Evolutionary conservation across 495 filamentous ascomycete species (phyloP).

Genomic region (Hypoxylon rickii): DNA sequence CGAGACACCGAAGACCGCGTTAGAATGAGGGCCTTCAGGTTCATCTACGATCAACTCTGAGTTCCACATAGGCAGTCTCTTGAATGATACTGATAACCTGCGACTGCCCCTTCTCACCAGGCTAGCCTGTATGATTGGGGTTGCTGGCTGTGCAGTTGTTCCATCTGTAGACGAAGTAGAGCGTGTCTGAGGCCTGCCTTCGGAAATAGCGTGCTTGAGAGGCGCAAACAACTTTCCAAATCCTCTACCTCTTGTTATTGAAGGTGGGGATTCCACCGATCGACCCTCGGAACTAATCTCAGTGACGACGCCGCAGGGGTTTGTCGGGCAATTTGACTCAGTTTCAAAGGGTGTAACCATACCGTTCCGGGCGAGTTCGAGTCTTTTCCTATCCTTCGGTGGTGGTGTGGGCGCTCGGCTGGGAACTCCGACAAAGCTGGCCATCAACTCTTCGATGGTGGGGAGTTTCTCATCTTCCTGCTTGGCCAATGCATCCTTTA

Average conservation of each 20-base stretch:
- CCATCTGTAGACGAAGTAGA: constrained; percentile 21
- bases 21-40: constrained; percentile 12
- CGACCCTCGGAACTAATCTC: constrained; percentile 27
- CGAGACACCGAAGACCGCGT: constrained; percentile 45
- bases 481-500: neutral
- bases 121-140: constrained; percentile 36
- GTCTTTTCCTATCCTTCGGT: constrained; percentile 41
- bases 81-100: constrained; percentile 42
- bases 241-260: constrained; percentile 23
- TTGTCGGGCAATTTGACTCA: constrained; percentile 16
- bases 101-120: constrained; percentile 40
- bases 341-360: constrained; percentile 29
- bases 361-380: constrained; percentile 24
- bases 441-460: constrained; percentile 44
- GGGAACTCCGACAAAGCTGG: constrained; percentile 41
- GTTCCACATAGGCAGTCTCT: constrained; percentile 33
- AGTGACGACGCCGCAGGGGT: constrained; percentile 20
- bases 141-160: constrained; percentile 16
- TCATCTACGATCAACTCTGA: constrained; percentile 14
- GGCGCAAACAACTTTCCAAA: constrained; percentile 32
- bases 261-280: constrained; percentile 9
- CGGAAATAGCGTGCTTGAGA: constrained; percentile 29
- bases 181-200: constrained; percentile 27
- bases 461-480: constrained; percentile 23
- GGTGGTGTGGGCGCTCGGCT: constrained; percentile 45